Base-by-base conservation (phyloP, 192 early-diverging fungal species). In the Geosiphon pyriformis region DNA sequence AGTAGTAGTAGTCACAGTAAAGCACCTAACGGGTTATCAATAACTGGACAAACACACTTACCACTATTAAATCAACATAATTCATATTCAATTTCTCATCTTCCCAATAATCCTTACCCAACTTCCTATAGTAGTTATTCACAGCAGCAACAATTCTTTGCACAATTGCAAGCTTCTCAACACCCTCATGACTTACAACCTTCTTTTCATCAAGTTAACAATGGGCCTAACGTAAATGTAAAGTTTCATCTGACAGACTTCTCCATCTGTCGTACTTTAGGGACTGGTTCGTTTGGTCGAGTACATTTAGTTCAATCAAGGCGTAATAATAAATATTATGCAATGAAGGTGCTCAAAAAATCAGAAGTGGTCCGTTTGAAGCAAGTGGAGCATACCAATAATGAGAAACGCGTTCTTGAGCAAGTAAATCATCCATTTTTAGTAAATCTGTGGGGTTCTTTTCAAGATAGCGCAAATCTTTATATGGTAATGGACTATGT, bases 361-460 rank as follows among this genome's bases (percentile, higher is more conserved):
- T 72, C 85, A 54, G 92, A 98, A 61, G 89, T 98, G 7, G 90
- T 98, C 51, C 83, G 88, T 35, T 82, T 93, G 70, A 91, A 91
- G 77, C 95, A 98, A 70, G 92, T 98, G 15, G 95, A 98, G 78
- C 94, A 98, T 68, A 95, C 92, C 37, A 89, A 95, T 72, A 93
- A 94, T 78, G 95, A 98, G 76, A 90, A 91, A 73, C 80, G 83
- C 35, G 94, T 98, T 59, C 80, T 98, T 11, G 90, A 90, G 52
- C 76, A 82, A 61, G 86, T 94, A 46, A 80, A 84, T 72, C 87
- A 86, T 70, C 95, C 94, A 29, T 98, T 94, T 72, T 73, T 95
- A 33, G 93, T 98, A 52, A 79, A 84, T 63, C 82, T 98, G 82
- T 83, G 94, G 73, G 90, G 89, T 4, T 90, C 90, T 4, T 94